phyloP scores from a whole-genome alignment of 2,329 filamentous ascomycete genomes.

The Fusarium dimerum region DNA sequence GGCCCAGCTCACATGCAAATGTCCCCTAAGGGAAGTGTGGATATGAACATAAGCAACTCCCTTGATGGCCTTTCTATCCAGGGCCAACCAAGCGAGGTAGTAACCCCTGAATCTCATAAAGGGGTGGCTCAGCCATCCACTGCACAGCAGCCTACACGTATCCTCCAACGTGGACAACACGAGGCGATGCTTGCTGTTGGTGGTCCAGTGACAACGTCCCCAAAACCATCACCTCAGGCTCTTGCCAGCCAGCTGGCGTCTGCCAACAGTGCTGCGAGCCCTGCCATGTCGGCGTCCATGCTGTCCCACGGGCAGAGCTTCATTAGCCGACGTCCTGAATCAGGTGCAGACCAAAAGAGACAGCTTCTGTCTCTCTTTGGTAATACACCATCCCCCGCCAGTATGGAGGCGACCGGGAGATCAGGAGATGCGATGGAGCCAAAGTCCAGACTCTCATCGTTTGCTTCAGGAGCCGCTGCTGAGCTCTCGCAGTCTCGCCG shows the following conservation, averaged over 20 bases:
- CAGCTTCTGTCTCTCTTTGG: constrained; percentile 64
- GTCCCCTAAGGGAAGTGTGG: constrained; percentile 14
- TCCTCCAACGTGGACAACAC: constrained; percentile 38
- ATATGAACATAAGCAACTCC: constrained; percentile 17
- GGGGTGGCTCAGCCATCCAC: constrained; percentile 11
- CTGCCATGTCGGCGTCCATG: background rate
- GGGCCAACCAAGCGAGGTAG: constrained; percentile 9
- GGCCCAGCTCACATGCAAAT: constrained; percentile 12
- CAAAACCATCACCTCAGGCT: constrained; percentile 23
- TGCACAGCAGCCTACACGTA: constrained; percentile 31
- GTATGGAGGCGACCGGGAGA: constrained; percentile 26
- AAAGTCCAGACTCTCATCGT: constrained; percentile 44
- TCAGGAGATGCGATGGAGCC: constrained; percentile 27
- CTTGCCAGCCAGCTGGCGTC: constrained; percentile 19
- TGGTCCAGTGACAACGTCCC: constrained; percentile 12
- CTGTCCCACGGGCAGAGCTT: too few species aligned
- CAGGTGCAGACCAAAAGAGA: constrained; percentile 35
- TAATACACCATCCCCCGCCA: constrained; percentile 37
- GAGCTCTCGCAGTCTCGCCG: constrained; percentile 41
- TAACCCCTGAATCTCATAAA: constrained; percentile 14
- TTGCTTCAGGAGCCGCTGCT: constrained; percentile 41
- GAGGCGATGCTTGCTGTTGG: constrained; percentile 21
- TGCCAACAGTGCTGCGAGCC: constrained; percentile 17
- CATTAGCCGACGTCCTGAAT: constrained; percentile 24
- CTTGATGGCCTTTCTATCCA: constrained; percentile 25